phyloP scores from a whole-genome alignment of 345 rosid genomes.

The Citrus cavaleriei region DNA sequence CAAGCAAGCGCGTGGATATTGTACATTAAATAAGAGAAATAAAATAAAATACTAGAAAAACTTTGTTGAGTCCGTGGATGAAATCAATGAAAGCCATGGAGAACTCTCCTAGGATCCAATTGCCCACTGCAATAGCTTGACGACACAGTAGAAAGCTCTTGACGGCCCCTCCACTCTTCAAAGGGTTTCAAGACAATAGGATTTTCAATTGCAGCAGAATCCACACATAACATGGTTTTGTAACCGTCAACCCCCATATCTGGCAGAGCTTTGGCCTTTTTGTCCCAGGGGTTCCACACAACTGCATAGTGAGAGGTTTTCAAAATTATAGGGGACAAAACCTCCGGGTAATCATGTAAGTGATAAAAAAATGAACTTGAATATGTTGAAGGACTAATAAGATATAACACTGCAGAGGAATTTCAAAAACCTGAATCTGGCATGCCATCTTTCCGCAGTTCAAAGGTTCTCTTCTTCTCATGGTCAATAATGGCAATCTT shows the following conservation, averaged over 20 bases:
- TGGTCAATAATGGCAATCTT: slow-evolving; percentile 96
- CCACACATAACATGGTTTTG: slow-evolving; percentile 79
- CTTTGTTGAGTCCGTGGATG: background rate
- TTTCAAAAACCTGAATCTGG: slow-evolving; percentile 67
- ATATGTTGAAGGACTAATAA: background rate
- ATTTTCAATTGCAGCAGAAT: slow-evolving; percentile 73
- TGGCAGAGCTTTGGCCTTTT: slow-evolving; percentile 66
- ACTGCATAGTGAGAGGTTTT: slow-evolving; percentile 35
- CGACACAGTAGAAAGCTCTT: slow-evolving; percentile 84
- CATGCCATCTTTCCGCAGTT: slow-evolving; percentile 79
- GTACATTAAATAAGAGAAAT: slow-evolving; percentile 2
- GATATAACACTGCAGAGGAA: background rate
- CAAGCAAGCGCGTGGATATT: slow-evolving; percentile 3
- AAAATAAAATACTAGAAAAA: slow-evolving; percentile 5
- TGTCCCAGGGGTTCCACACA: slow-evolving; percentile 98
- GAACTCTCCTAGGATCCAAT: slow-evolving; percentile 84
- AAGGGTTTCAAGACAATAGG: slow-evolving; percentile 64
- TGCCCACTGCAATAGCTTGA: slow-evolving; percentile 98
- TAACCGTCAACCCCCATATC: slow-evolving; percentile 91
- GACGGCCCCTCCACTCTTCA: slow-evolving; percentile 89
- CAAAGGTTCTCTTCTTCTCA: slow-evolving; percentile 90
- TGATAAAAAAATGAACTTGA: background rate
- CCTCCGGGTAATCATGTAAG: background rate
- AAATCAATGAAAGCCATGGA: slow-evolving; percentile 49
- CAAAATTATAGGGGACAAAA: background rate